Base-by-base conservation (phyloP, 495 filamentous ascomycete species). In the Penicillium antarcticum region DNA sequence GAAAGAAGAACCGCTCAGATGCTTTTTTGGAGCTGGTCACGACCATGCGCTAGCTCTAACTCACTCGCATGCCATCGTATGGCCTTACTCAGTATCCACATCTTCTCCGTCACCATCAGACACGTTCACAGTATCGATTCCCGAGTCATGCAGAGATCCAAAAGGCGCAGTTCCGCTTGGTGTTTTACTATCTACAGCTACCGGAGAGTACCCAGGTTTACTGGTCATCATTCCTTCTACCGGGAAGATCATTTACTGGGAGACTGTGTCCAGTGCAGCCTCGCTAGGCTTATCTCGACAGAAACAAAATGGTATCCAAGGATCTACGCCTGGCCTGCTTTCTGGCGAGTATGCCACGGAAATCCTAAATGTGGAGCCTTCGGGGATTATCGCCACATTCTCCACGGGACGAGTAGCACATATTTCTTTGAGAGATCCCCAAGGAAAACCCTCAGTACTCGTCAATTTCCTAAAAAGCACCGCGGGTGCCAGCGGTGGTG, bases 211-310 rank as follows among this genome's bases (percentile, higher is more conserved):
- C 37, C 88, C 92, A 3, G 94, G 92, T 2, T 73, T 97, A 11
- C 81, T 98, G 16, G 74, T 96, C 11, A 75, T 99, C 10, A 86
- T 89, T 70, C 90, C 91, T 1, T 79, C 79, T 14, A 90, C 77
- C 31, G 94, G 94, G 24, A 92, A 84, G 64, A 80, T 97, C 40
- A 82, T 86, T 32, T 99, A 92, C 68, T 99, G 92, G 92, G 95
- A 97, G 63, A 91, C 88, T 21, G 85, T 97, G 41, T 87, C 91
- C 16, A 87, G 82, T 67, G 90, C 89, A 21, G 83, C 88, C 21
- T 86, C 86, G 5, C 67, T 90, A 11, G 87, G 86, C 51, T 79
- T 91, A 23, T 82, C 88, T 39, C 81, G 86, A 41, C 86, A 94
- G 55, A 88, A 86, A 62, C 84, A 84, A 55, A 82, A 79, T 54